phyloP scores from a whole-genome alignment of 208 protist genomes.

The Leishmania major region DNA sequence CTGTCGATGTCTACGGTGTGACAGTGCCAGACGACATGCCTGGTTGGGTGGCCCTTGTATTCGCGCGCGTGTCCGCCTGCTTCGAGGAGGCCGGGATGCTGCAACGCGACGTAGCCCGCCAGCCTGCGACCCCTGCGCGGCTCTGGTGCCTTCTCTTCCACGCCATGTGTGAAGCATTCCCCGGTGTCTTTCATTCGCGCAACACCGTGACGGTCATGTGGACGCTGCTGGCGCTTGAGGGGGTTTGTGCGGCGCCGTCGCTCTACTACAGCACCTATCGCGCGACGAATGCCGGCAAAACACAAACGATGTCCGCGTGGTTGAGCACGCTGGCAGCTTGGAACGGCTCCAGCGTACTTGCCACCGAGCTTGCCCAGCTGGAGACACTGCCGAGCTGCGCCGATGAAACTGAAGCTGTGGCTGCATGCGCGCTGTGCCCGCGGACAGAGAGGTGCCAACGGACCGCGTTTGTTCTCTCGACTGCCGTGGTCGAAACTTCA shows the following conservation, averaged over 20 bases:
- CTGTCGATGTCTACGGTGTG: neutral
- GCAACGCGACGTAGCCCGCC: conserved; percentile 7
- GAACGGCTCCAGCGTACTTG: neutral
- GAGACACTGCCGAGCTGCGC: neutral
- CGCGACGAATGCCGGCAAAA: conserved; percentile 16
- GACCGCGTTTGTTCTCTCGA: neutral
- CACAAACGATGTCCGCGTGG: conserved; percentile 21
- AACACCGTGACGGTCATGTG: conserved; percentile 53
- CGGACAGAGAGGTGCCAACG: conserved; percentile 10
- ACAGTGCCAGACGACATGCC: conserved; percentile 1
- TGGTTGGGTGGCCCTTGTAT: conserved; percentile 27
- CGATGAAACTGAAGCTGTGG: neutral
- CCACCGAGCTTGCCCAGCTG: neutral
- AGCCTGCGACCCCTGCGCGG: conserved; percentile 34
- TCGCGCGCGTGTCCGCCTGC: conserved; percentile 20
- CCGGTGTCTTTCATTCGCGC: conserved; percentile 57
- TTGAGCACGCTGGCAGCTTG: neutral
- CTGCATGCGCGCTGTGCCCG: neutral
- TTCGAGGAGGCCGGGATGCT: conserved; percentile 42
- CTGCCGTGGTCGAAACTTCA: neutral
- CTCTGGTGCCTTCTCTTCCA: conserved; percentile 51
- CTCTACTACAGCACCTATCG: conserved; percentile 20
- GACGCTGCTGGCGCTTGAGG: conserved; percentile 49
- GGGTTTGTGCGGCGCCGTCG: conserved; percentile 20
- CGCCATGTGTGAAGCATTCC: conserved; percentile 36